Evolutionary conservation across 1,284 basidiomycete species (phyloP), one percentile per base, ranked within the genome.

Genomic region (Microbotryum silenes-acaulis): DNA sequence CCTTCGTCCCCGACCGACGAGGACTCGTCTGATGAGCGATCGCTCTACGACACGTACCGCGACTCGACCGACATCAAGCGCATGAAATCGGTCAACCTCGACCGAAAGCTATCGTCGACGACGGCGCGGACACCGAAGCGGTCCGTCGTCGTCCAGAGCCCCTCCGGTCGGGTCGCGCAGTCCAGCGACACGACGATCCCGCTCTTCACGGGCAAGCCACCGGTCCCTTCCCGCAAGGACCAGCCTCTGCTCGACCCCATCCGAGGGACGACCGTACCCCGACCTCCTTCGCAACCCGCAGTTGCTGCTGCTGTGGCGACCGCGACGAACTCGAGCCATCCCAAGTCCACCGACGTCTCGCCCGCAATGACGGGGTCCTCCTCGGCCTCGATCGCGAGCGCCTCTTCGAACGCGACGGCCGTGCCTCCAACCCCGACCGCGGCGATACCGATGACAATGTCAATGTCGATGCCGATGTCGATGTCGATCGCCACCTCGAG

Each of bases 81-180:
- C 42, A 88, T 96, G 83, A 96, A 92, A 77, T 80, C 80, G 18
- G 88, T 91, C 50, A 89, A 92, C 73, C 81, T 99, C 23, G 91
- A 97, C 76, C 87, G 96, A 61, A 97, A 97, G 76, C 79, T 93
- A 55, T 79, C 78, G 1, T 94, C 92, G 46, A 91, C 89, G 56
- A 92, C 91, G 14, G 91, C 93, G 18, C 85, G 87, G 53, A 75
- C 96, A 65, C 91, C 96, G 6, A 93, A 91, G 75, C 86, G 91
- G 50, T 97, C 93, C 21, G 97, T 90, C 4, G 87, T 99, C 46
- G 87, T 98, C 52, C 94, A 97, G 75, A 91, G 89, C 72, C 94
- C 94, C n/a, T 83, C 90, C 5, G 93, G 91, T 45, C 84, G 86
- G 73, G 86, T 85, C 63, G 91, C 88, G 4, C 86, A 89, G 70